Percentiles rank a stretch among this genome's conserved stretches.
These are phyloP conservation scores for Xylariaceae sp. DNA, from an alignment of 2,329 filamentous ascomycete genomes.

Conservation along the genomic window DNA sequence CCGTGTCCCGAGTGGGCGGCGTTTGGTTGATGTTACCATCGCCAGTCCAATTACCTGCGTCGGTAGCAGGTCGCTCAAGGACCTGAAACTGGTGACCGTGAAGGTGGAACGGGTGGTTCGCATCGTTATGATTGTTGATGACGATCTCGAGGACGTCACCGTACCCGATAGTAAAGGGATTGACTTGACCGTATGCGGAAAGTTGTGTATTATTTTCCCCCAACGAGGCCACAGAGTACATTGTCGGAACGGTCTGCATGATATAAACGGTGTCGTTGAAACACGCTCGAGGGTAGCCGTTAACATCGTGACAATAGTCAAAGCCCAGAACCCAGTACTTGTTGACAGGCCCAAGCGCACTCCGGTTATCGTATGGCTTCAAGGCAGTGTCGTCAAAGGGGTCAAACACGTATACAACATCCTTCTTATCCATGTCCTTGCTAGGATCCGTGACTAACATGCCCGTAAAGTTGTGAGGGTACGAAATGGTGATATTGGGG, in stretches of 20 bases:
- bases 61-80: conserved; percentile 44
- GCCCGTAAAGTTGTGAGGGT: conserved; percentile 46
- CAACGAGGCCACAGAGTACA: conserved; percentile 70
- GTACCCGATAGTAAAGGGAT: conserved; percentile 44
- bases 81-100: conserved; percentile 61
- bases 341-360: conserved; percentile 55
- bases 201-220: conserved; percentile 48
- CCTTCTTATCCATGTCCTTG: conserved; percentile 30
- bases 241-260: conserved; percentile 67
- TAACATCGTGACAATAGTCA: conserved; percentile 60
- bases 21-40: conserved; percentile 15
- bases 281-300: conserved; percentile 64
- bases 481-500: conserved; percentile 20
- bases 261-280: conserved; percentile 71
- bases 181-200: conserved; percentile 46
- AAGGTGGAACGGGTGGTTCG: conserved; percentile 55
- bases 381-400: conserved; percentile 67
- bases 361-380: conserved; percentile 55
- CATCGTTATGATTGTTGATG: conserved; percentile 52
- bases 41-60: conserved; percentile 42
- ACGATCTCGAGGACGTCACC: conserved; percentile 50
- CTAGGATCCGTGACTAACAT: conserved; percentile 44
- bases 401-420: conserved; percentile 42
- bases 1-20: conserved; percentile 25
- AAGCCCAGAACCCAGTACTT: conserved; percentile 60